Base-by-base conservation (phyloP, 805 yeast genomes). In the Candida stauntonica region DNA sequence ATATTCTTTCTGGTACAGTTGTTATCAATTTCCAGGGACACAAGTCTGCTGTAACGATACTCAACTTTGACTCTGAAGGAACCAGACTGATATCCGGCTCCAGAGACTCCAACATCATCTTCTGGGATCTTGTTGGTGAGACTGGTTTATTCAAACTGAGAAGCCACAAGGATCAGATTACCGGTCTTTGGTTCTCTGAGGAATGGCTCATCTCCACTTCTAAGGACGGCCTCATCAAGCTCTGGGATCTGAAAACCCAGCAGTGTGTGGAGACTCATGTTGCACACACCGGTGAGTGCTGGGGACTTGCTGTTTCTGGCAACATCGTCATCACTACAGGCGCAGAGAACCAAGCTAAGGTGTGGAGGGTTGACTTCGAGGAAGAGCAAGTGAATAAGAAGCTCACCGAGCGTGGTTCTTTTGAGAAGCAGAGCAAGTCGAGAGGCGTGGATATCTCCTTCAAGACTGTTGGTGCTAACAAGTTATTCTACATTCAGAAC, bases 71-170 rank as follows among this genome's bases (percentile, higher is more conserved):
- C 57, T 51, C 60, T 13, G 79, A 81, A 27, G 98, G 98, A 32
- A 88, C 98, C 0, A 69, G 93, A 45, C 66, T 93, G 14, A 73
- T 81, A 23, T 84, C 95, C 5, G 99, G 98, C 3, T 81, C 96
- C 1, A 74, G 75, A 34, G 99, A 93, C 61, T 74, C 96, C 4
- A 69, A 76, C 38, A 77, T 91, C 24, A 82, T 93, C 45, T 70
- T 88, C 49, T 93, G 99, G 99, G 99, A 93, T 65, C 73, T 93
- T 39, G 89, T 93, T 13, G 84, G 86, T 8, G 99, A 93, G 67
- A 79, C 75, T 19, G 99, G 99, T 11, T 63, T 91, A 24, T 85
- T 76, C 65, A 82, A 91, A 53, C 70, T 93, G 44, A 77, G 85
- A 58, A 88, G 97, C 5, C 99, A 93, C 60, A 81, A 84, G 58